phyloP scores from a whole-genome alignment of 2,329 filamentous ascomycete genomes.

The Paecilomyces fulvus region DNA sequence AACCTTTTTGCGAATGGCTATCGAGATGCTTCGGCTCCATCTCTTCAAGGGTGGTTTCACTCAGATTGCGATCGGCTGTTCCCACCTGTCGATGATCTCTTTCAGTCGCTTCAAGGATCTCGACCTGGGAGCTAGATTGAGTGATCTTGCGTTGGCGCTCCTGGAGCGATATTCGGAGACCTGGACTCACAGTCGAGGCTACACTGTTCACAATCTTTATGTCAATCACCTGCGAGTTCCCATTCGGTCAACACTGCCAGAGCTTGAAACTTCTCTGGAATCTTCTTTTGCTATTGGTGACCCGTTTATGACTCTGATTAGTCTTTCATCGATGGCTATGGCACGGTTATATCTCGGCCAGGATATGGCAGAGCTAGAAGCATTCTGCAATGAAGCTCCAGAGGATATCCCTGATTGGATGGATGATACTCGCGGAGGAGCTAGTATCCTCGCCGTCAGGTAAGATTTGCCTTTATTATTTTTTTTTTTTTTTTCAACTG shows the following conservation, averaged over 20 bases:
- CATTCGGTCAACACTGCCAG: conserved; percentile 42
- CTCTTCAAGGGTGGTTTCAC: conserved; percentile 47
- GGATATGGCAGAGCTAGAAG: conserved; percentile 50
- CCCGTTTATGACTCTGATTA: conserved; percentile 49
- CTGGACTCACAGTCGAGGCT: conserved; percentile 48
- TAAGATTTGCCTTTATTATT: conserved; percentile 11
- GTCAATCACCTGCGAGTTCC: conserved; percentile 52
- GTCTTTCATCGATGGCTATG: conserved; percentile 51
- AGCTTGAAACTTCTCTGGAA: conserved; percentile 48
- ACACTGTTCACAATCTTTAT: conserved; percentile 51
- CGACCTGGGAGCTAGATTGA: conserved; percentile 46
- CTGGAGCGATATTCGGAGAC: conserved; percentile 44
- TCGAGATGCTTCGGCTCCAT: conserved; percentile 50
- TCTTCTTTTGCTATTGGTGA: conserved; percentile 51
- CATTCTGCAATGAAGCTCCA: conserved; percentile 48
- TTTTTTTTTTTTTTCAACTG: background rate
- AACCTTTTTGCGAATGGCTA: conserved; percentile 51
- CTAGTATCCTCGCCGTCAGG: conserved; percentile 45
- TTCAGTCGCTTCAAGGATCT: conserved; percentile 51
- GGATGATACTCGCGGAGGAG: conserved; percentile 50
- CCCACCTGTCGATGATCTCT: conserved; percentile 49
- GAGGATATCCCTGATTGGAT: conserved; percentile 51
- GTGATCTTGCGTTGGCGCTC: conserved; percentile 44
- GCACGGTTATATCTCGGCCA: conserved; percentile 49
- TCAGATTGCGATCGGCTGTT: conserved; percentile 51